A percentile compares a stretch with the other conserved stretches of the same genome.
phyloP scores from a whole-genome alignment of 2,329 filamentous ascomycete genomes.

The Sarocladiaceae sp. region DNA sequence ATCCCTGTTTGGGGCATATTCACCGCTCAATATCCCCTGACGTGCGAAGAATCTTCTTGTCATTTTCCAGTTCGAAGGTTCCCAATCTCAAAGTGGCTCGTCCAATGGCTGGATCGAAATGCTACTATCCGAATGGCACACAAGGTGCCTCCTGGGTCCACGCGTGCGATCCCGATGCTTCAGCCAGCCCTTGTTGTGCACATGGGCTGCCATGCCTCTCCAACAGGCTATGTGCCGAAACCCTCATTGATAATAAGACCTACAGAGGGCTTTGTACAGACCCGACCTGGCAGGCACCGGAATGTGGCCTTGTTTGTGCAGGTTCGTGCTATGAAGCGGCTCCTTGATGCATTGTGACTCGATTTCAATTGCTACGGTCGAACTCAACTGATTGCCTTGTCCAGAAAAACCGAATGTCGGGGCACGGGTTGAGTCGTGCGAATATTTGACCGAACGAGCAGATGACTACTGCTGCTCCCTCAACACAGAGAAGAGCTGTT shows the following conservation, averaged over 20 bases:
- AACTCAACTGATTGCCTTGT: neutral
- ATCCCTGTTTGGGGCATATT: too few species aligned
- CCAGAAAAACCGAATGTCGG: too few species aligned
- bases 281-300: neutral
- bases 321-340: neutral
- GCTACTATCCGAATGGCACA: neutral
- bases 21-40: too few species aligned
- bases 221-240: neutral
- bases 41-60: too few species aligned
- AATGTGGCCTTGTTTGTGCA: neutral
- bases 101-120: neutral
- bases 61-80: too few species aligned
- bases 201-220: neutral
- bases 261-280: neutral
- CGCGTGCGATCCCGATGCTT: neutral
- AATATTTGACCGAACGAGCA: too few species aligned
- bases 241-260: neutral
- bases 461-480: too few species aligned
- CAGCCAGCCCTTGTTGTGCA: neutral
- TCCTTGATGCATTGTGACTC: too few species aligned
- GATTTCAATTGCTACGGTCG: neutral
- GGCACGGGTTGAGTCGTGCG: too few species aligned
- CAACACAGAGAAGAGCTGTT: too few species aligned
- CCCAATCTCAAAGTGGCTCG: too few species aligned
- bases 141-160: neutral